Conservation (phyloP, 495 filamentous ascomycete genomes). For the Penicillium egyptiacum region DNA sequence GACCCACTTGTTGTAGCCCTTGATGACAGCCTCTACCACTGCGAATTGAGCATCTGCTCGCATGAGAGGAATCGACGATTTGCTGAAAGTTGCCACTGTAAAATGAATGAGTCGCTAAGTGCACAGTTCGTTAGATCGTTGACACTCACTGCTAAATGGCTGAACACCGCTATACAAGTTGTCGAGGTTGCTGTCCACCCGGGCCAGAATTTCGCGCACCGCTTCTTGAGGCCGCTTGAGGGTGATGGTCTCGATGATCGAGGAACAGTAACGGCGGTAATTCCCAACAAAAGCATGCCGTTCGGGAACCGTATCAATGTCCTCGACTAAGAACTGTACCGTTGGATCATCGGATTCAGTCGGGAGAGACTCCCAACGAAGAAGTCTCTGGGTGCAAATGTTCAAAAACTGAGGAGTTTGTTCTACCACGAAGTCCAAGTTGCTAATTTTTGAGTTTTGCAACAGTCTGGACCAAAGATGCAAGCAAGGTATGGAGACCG, state of each 20-base stretch:
- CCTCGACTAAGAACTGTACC: slow-evolving; percentile 78
- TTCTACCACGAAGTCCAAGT: slow-evolving; percentile 63
- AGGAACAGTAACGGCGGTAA: slow-evolving; percentile 84
- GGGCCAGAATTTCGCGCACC: slow-evolving; percentile 76
- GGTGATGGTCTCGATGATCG: slow-evolving; percentile 81
- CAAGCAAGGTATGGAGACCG: slow-evolving; percentile 89
- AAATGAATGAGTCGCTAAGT: slow-evolving; percentile 29
- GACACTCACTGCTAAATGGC: slow-evolving; percentile 63
- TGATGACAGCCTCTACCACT: slow-evolving; percentile 86
- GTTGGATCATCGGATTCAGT: slow-evolving; percentile 77
- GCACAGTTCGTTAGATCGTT: not conserved
- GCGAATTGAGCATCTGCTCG: slow-evolving; percentile 85
- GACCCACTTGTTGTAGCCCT: slow-evolving; percentile 84
- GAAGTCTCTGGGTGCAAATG: slow-evolving; percentile 70
- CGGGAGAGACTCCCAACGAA: slow-evolving; percentile 82
- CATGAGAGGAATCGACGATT: slow-evolving; percentile 72
- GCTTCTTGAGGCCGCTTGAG: slow-evolving; percentile 78
- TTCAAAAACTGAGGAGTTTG: slow-evolving; percentile 76
- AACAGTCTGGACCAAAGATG: slow-evolving; percentile 85
- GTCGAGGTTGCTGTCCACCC: slow-evolving; percentile 70
- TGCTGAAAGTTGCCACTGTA: slow-evolving; percentile 71
- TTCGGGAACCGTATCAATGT: slow-evolving; percentile 93
- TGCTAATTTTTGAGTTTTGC: slow-evolving; percentile 59
- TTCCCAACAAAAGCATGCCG: slow-evolving; percentile 97
- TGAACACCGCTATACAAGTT: slow-evolving; percentile 71